Evolutionary conservation across 2,329 filamentous ascomycete species (phyloP), one percentile per base, ranked within the genome.

Genomic region (Arthrinium phaeospermum): DNA sequence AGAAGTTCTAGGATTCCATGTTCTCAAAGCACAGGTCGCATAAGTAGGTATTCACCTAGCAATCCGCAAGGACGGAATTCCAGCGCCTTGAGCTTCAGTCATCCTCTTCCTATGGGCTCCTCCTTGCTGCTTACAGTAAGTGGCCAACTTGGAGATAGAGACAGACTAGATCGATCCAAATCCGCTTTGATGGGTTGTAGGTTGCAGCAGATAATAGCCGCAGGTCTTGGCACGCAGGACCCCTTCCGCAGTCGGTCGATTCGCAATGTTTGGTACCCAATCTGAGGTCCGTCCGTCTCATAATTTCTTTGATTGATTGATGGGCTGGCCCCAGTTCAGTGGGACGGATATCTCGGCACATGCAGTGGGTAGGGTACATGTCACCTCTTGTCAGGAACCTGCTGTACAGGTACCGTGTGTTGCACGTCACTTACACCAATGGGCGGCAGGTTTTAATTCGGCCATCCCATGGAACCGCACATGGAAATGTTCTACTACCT

Each of bases 361-460:
- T 64, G 57, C 57, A 64, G 57, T 64, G 57, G 57, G 30, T 64
- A 64, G n/a, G 57, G 53, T 61, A 61, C 53, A 61, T 61, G 53
- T 61, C 53, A 61, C 30, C 27, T 61, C 53, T 61, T 16, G 53
- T 61, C 53, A 61, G 53, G 57, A 41, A 64, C 57, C 34, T 30
- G 27, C 27, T 30, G 27, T 41, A 34, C 57, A 64, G 37, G 57
- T 64, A 64, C 57, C 19, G 22, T 22, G 19, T n/a, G 46, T 61
- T 61, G 19, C 57, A n/a, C 57, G 57, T 64, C 57, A 64, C 57
- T 64, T 12, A 41, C 24, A 19, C 49, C 22, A 41, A 37, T 10
- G 37, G 37, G 37, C 37, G 37, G 7, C 22, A 14, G 37, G 37
- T 41, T 41, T 10, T 10, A 41, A 41, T 41, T n/a, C 57, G 24